These are phyloP conservation scores for Leucocoprinus sp. DNA, from an alignment of 768 basidiomycete species.

Conservation along the genomic window DNA sequence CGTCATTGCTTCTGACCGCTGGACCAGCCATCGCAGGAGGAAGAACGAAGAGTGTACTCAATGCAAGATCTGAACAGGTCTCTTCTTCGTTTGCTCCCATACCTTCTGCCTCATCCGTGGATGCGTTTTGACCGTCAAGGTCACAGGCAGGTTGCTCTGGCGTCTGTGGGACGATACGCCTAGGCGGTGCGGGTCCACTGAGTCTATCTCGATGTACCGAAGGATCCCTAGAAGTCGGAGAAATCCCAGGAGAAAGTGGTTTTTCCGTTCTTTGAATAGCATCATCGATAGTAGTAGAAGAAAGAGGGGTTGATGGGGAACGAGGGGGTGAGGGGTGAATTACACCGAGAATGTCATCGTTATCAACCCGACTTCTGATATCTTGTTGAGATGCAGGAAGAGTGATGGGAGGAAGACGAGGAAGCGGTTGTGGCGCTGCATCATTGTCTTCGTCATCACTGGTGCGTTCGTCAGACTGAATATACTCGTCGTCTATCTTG, in stretches of 20 bases:
- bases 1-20: conserved; percentile 15
- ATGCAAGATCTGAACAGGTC: conserved; percentile 11
- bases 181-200: conserved; percentile 16
- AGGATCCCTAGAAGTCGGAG: neutral
- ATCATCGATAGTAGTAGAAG: neutral
- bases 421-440: conserved; percentile 1
- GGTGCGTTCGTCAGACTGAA: neutral
- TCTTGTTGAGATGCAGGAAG: neutral
- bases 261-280: neutral
- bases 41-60: conserved; percentile 21
- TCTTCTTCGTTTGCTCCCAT: conserved; percentile 2
- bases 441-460: conserved; percentile 12
- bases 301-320: neutral
- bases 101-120: neutral
- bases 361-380: neutral
- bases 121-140: conserved; percentile 7
- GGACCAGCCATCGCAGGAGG: conserved; percentile 19
- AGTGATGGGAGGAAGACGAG: neutral
- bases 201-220: neutral
- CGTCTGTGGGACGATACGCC: conserved; percentile 17
- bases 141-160: conserved; percentile 2
- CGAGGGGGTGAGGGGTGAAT: conserved; percentile 3
- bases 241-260: neutral
- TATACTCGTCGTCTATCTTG: conserved; percentile 13
- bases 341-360: neutral